These are phyloP conservation scores for Psilocybe azurescens DNA, from an alignment of 768 basidiomycete genomes.

Conservation along the genomic window DNA sequence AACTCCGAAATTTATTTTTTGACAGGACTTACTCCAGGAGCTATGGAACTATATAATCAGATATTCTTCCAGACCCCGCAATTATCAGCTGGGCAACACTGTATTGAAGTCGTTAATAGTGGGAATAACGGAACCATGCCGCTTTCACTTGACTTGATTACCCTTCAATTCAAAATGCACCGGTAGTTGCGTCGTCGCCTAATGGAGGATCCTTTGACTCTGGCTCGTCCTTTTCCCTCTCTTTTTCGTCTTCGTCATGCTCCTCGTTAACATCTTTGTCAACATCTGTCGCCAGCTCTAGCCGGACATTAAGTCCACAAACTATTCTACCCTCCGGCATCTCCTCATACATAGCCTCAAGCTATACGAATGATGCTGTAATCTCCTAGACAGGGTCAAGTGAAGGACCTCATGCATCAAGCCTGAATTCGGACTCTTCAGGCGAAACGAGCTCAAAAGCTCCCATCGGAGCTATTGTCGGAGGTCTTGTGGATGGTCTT, in stretches of 20 bases:
- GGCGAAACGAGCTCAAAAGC: not conserved
- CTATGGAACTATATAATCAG: conserved; percentile 17
- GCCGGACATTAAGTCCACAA: too few species aligned
- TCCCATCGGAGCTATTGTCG: conserved; percentile 4
- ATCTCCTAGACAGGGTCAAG: too few species aligned
- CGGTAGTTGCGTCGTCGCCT: not conserved
- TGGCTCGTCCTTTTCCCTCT: not conserved
- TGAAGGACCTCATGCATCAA: not conserved
- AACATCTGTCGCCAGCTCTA: too few species aligned
- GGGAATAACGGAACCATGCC: conserved; percentile 13
- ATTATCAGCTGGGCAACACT: too few species aligned
- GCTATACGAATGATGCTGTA: too few species aligned
- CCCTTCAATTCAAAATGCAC: conserved; percentile 12
- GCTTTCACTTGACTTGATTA: conserved; percentile 10
- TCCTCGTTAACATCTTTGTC: too few species aligned
- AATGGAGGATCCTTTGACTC: not conserved
- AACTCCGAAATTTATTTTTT: conserved; percentile 12
- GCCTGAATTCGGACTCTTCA: too few species aligned
- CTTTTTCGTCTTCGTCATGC: too few species aligned
- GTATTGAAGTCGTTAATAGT: conserved; percentile 13
- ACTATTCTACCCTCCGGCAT: too few species aligned
- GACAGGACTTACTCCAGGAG: conserved; percentile 6
- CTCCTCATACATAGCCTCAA: too few species aligned
- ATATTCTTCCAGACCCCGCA: conserved; percentile 19
- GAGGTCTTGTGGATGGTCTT: not conserved